These are phyloP conservation scores for Cercospora sp. DNA, from an alignment of 2,329 filamentous ascomycete species.

Conservation along the genomic window DNA sequence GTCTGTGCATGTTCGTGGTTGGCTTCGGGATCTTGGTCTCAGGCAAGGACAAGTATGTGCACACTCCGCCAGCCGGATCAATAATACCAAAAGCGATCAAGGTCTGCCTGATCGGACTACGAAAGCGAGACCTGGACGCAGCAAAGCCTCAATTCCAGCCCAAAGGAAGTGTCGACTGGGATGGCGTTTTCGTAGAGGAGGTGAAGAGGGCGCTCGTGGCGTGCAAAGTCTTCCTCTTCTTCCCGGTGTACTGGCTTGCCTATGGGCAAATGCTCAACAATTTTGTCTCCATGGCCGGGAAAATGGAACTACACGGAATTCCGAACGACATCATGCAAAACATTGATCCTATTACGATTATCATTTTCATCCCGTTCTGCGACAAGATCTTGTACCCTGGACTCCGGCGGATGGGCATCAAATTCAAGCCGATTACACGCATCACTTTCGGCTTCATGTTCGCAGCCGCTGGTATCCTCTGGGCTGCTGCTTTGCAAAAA, in stretches of 20 bases:
- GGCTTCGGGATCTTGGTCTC: slow-evolving; percentile 56
- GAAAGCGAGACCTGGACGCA: slow-evolving; percentile 47
- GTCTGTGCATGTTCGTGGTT: slow-evolving; percentile 62
- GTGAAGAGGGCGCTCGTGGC: slow-evolving; percentile 64
- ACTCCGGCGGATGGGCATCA: slow-evolving; percentile 36
- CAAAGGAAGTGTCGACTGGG: slow-evolving; percentile 65
- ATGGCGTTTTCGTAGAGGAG: slow-evolving; percentile 77
- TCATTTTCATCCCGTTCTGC: slow-evolving; percentile 48
- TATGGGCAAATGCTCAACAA: slow-evolving; percentile 53
- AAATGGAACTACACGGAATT: slow-evolving; percentile 47
- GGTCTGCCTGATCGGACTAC: slow-evolving; percentile 59
- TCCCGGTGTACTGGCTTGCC: slow-evolving; percentile 60
- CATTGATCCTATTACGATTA: slow-evolving; percentile 44
- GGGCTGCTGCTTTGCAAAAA: slow-evolving; percentile 57
- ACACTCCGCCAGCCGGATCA: slow-evolving; percentile 68
- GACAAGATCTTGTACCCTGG: slow-evolving; percentile 46
- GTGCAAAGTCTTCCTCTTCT: slow-evolving; percentile 65
- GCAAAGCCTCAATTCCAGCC: slow-evolving; percentile 65
- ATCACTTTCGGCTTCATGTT: slow-evolving; percentile 55
- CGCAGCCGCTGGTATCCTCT: slow-evolving; percentile 53
- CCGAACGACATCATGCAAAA: slow-evolving; percentile 49
- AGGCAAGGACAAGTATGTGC: slow-evolving; percentile 52
- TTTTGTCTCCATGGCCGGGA: slow-evolving; percentile 46
- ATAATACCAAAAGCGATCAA: slow-evolving; percentile 62
- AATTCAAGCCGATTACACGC: slow-evolving; percentile 52